phyloP scores from a whole-genome alignment of 352 stramenopile genomes.

The Phytophthora boehmeriae region DNA sequence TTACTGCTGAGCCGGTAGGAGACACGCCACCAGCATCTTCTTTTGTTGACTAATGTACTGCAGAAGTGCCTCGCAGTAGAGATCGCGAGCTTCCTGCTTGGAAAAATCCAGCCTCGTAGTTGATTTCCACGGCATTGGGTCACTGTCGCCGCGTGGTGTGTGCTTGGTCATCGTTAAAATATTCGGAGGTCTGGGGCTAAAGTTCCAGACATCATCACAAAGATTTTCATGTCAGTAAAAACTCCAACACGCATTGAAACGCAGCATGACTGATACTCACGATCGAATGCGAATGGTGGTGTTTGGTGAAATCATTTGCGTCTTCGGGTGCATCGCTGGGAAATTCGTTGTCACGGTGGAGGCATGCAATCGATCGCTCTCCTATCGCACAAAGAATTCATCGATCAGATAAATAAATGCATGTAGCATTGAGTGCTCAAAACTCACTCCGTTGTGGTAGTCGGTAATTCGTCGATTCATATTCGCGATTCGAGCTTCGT shows the following conservation, averaged over 20 bases:
- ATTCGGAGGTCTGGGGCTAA: constrained; percentile 64
- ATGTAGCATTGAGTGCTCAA: no score
- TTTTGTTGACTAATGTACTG: constrained; percentile 77
- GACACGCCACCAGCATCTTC: constrained; percentile 36
- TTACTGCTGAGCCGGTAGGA: constrained; percentile 1
- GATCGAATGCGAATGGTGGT: constrained; percentile 73
- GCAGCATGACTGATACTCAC: constrained; percentile 31
- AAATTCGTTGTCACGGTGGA: constrained; percentile 78
- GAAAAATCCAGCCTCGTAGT: constrained; percentile 45
- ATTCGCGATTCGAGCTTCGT: constrained; percentile 71
- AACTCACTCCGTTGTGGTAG: constrained; percentile 68
- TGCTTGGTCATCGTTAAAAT: constrained; percentile 50
- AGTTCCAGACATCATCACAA: background rate
- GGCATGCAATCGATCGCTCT: constrained; percentile 66
- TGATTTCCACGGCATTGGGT: constrained; percentile 39
- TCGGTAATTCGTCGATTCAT: constrained; percentile 86
- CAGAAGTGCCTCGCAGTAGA: constrained; percentile 72
- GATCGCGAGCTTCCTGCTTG: constrained; percentile 58
- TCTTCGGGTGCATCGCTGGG: constrained; percentile 80
- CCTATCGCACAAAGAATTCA: constrained; percentile 34
- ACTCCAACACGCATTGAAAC: background rate
- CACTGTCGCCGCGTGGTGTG: constrained; percentile 19
- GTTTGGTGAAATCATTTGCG: constrained; percentile 64
- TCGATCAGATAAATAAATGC: background rate
- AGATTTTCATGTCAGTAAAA: background rate